Evolutionary conservation across 441 rosid species (phyloP), one percentile per base, ranked within the genome.

Genomic region (Erodium chrysanthum): DNA sequence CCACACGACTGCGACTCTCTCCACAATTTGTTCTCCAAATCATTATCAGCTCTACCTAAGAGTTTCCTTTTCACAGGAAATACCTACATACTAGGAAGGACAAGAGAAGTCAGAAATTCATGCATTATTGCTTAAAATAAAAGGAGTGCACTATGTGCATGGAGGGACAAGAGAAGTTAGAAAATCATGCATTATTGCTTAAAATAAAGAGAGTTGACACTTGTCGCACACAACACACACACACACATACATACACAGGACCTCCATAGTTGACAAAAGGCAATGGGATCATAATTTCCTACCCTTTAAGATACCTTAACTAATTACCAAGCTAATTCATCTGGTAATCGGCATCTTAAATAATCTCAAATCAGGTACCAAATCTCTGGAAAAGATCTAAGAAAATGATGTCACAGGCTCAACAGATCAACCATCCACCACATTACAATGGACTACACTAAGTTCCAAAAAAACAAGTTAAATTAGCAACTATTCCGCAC

Each of bases 1-100:
- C 92, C 69, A 80, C 82, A 68, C 76, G 79, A 67, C 74, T 65
- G 69, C 80, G 76, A 67, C 75, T 81, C 40, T 82, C 82, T 77
- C 77, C 75, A 62, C 73, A 74, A 75, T 70, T 50, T 74, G 67
- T 33, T 72, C 86, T 85, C 90, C 87, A 77, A 79, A 80, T 74
- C 96, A 90, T 90, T 70, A 83, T 84, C 75, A 69, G 59, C 46
- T 33, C 74, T 40, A 52, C 83, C 75, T 44, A 67, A 61, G 15
- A 71, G 69, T 40, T 63, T 27, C 76, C 68, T 74, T 67, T 74
- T 72, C 66, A 9, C 72, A 59, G 58, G 62, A 68, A 59, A 70
- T 74, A 77, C 68, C 50, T 67, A 67, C 71, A 65, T 64, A 44
- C 87, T 81, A 75, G 5, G 10, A 58, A 35, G 60, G 61, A 11